phyloP scores from a whole-genome alignment of 305 asterid species.

The Fraxinus dipetala region DNA sequence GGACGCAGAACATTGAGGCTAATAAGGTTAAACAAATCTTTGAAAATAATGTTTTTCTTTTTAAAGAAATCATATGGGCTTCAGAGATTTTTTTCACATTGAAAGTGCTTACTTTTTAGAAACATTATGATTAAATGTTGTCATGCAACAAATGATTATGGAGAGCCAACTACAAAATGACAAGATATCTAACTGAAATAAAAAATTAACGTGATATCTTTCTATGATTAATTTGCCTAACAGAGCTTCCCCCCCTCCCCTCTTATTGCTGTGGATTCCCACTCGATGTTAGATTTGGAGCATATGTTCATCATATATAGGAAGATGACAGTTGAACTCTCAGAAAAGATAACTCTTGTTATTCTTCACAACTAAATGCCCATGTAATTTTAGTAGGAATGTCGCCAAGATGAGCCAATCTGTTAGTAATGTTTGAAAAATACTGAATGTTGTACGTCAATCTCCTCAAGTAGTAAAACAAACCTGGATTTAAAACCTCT shows the following conservation, averaged over 20 bases:
- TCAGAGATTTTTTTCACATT: not conserved
- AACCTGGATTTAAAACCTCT: constrained; percentile 56
- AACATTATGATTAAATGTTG: not conserved
- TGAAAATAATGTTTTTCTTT: not conserved
- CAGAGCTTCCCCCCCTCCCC: not conserved
- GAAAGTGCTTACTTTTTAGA: not conserved
- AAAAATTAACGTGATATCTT: not conserved
- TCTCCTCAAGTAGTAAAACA: constrained; percentile 17
- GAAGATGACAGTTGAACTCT: not conserved
- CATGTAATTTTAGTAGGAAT: not conserved
- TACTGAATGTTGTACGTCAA: not conserved
- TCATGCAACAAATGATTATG: not conserved
- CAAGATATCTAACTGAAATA: not conserved
- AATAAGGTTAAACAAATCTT: not conserved
- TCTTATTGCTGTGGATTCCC: not conserved
- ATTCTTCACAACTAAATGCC: not conserved
- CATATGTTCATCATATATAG: not conserved
- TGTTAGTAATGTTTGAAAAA: not conserved
- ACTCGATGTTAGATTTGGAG: not conserved
- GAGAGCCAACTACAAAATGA: not conserved
- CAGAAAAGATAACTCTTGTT: not conserved
- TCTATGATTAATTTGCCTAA: not conserved
- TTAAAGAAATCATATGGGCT: not conserved
- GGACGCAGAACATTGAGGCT: not conserved
- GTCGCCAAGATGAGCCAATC: not conserved